Evolutionary conservation across 768 basidiomycete genomes (phyloP).

Genomic region (Gloeostereum incarnatum): DNA sequence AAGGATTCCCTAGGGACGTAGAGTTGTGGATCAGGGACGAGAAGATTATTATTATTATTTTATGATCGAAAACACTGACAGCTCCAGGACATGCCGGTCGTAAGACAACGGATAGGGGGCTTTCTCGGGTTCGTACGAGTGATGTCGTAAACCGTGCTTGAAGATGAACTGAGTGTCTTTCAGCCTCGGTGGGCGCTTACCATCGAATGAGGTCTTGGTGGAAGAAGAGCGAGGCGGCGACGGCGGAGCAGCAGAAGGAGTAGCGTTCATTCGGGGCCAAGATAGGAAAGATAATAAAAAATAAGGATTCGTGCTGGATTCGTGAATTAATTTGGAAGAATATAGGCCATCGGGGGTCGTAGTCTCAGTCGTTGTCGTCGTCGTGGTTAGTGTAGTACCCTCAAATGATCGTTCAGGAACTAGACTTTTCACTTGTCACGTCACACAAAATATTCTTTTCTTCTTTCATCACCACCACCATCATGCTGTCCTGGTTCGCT

Average conservation of each 20-base stretch:
- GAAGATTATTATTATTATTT: not conserved
- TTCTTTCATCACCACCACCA: too few relatives aligned
- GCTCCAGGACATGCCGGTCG: slow-evolving; percentile 54
- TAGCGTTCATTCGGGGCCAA: slow-evolving; percentile 12
- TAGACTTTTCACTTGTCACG: too few relatives aligned
- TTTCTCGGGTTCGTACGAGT: slow-evolving; percentile 63
- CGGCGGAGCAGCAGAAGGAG: slow-evolving; percentile 13
- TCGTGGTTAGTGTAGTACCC: too few relatives aligned
- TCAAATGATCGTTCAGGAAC: too few relatives aligned
- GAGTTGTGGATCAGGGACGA: not conserved
- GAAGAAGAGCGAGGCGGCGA: slow-evolving; percentile 14
- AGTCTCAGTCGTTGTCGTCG: too few relatives aligned
- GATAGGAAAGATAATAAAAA: too few relatives aligned
- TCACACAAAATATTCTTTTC: too few relatives aligned
- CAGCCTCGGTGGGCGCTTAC: slow-evolving; percentile 26
- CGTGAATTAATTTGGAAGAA: too few relatives aligned
- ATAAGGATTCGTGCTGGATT: too few relatives aligned
- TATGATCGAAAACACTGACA: slow-evolving; percentile 37
- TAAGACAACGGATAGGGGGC: slow-evolving; percentile 75
- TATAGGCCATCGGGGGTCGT: too few relatives aligned
- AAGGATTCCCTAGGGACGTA: slow-evolving; percentile 38
- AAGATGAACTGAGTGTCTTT: slow-evolving; percentile 51
- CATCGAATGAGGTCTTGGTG: slow-evolving; percentile 16
- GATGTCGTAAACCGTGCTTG: slow-evolving; percentile 57
- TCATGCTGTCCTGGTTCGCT: too few relatives aligned